Conservation (phyloP, 2,329 filamentous ascomycete species). For the Lachnellula hyalina region DNA sequence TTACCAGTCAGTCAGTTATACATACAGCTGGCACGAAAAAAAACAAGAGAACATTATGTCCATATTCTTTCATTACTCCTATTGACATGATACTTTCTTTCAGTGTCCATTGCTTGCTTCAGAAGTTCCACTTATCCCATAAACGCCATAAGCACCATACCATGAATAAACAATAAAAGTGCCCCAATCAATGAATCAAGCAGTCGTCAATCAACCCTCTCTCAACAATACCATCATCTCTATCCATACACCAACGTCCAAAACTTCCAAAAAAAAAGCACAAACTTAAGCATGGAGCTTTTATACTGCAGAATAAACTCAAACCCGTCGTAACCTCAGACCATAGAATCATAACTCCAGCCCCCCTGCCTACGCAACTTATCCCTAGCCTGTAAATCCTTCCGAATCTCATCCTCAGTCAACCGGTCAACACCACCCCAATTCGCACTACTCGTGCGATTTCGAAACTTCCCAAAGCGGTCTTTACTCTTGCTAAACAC, state of each 20-base stretch:
- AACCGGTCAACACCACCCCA: slow-evolving; percentile 80
- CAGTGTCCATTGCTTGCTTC: background rate
- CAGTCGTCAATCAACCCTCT: slow-evolving; percentile 3
- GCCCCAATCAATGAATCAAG: background rate
- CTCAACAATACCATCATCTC: background rate
- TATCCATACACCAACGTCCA: background rate
- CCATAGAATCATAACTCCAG: slow-evolving; percentile 59
- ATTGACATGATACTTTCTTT: background rate
- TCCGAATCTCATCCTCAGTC: slow-evolving; percentile 80
- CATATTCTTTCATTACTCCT: slow-evolving; percentile 2
- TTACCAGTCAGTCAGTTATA: too few species aligned
- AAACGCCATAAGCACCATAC: background rate
- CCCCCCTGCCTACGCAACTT: slow-evolving; percentile 76
- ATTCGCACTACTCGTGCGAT: slow-evolving; percentile 88
- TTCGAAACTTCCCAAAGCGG: slow-evolving; percentile 78
- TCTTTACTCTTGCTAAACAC: slow-evolving; percentile 90
- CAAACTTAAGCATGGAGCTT: background rate
- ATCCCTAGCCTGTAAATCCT: slow-evolving; percentile 74
- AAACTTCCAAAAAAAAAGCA: background rate
- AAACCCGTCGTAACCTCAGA: slow-evolving; percentile 14
- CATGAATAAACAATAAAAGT: background rate
- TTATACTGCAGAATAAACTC: background rate
- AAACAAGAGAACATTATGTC: too few species aligned
- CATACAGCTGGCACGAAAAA: too few species aligned
- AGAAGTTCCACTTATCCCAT: background rate